Percentiles rank a stretch among this genome's conserved stretches.
Conservation (phyloP, 225 moss, liverwort and hornwort genomes). For the Antitrichia curtipendula region DNA sequence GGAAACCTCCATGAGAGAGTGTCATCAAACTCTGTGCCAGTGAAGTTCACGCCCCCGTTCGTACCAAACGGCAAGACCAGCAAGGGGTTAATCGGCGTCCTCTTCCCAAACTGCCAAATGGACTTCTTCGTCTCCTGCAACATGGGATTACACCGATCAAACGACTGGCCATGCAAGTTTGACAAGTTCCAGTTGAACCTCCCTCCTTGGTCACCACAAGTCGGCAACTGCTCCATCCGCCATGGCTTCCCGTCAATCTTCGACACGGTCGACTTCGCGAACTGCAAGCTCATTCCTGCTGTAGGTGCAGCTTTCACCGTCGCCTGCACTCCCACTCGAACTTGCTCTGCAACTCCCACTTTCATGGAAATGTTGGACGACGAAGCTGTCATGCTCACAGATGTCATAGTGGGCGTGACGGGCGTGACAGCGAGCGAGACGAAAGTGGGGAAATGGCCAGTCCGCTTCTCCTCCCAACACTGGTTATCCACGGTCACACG, state of each 20-base stretch:
- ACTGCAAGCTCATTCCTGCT: not conserved
- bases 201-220: conserved; percentile 8
- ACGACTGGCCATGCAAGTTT: conserved; percentile 5
- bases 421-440: conserved; percentile 4
- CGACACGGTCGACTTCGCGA: not conserved
- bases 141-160: conserved; percentile 15
- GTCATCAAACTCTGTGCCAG: conserved; percentile 8
- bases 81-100: conserved; percentile 19
- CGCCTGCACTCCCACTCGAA: not conserved
- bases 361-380: conserved; percentile 4
- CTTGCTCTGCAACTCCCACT: conserved; percentile 12
- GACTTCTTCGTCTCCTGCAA: conserved; percentile 15
- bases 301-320: conserved; percentile 4
- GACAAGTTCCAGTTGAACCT: conserved; percentile 21
- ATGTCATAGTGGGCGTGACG: not conserved
- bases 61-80: conserved; percentile 13
- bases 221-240: conserved; percentile 30
- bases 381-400: conserved; percentile 18
- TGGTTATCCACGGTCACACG: conserved; percentile 4
- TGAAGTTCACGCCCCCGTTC: conserved; percentile 21
- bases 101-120: conserved; percentile 15
- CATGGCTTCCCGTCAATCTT: conserved; percentile 22
- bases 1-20: conserved; percentile 20
- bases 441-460: conserved; percentile 22
- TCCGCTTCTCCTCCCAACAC: conserved; percentile 9